Evolutionary conservation across 371 early-diverging fungal species (phyloP).

Genomic region (Syncephalastrum sp.): DNA sequence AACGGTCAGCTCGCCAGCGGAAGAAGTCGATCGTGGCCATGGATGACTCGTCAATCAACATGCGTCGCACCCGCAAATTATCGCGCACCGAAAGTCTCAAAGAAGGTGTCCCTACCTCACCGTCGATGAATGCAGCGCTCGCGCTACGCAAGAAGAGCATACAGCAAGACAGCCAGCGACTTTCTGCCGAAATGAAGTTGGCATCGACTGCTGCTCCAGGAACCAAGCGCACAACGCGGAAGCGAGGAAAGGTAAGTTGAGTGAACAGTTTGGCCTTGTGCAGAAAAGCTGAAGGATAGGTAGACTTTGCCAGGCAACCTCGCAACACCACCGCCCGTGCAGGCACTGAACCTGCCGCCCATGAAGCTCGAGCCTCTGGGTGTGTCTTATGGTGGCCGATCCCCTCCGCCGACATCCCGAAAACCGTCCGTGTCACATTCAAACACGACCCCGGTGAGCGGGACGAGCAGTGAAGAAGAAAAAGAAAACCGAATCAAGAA

Average conservation of each 20-base stretch:
- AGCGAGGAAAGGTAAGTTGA: slow-evolving; percentile 43
- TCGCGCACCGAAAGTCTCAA: slow-evolving; percentile 43
- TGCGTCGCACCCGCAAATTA: slow-evolving; percentile 18
- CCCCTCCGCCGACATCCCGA: slow-evolving; percentile 27
- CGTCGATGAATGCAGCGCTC: slow-evolving; percentile 26
- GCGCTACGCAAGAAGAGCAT: slow-evolving; percentile 24
- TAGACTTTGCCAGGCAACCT: slow-evolving; percentile 52
- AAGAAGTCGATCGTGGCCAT: slow-evolving; percentile 20
- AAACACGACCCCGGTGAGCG: slow-evolving; percentile 6
- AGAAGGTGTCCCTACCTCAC: slow-evolving; percentile 37
- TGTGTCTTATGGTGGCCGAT: slow-evolving; percentile 11
- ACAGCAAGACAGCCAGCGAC: slow-evolving; percentile 1
- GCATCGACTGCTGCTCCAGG: neutral
- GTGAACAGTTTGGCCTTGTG: neutral
- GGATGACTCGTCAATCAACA: slow-evolving; percentile 12
- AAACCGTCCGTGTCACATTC: slow-evolving; percentile 15
- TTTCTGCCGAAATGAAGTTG: no score
- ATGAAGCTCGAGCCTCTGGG: slow-evolving; percentile 51
- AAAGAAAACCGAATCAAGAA: slow-evolving; percentile 1
- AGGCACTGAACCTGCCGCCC: slow-evolving; percentile 41
- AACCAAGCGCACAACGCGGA: slow-evolving; percentile 16
- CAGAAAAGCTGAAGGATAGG: neutral
- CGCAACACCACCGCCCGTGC: slow-evolving; percentile 45
- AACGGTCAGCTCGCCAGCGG: slow-evolving; percentile 6
- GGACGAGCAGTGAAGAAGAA: slow-evolving; percentile 25